Evolutionary conservation across 1,284 basidiomycete genomes (phyloP), one percentile per base, ranked within the genome.

Genomic region (Ganoderma meredithae): DNA sequence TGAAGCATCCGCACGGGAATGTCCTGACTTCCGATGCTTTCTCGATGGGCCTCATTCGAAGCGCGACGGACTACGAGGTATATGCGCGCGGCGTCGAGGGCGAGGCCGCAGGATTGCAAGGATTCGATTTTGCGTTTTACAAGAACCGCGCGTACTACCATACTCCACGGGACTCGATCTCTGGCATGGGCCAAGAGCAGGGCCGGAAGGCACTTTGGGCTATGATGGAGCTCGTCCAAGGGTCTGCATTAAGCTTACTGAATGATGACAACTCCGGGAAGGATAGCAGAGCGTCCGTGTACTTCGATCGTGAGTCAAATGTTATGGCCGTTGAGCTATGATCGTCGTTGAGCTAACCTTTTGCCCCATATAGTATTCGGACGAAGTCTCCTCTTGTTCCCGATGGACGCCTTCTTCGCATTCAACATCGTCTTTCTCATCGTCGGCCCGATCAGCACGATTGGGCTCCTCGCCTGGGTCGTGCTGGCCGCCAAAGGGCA

Each of bases 121-220:
- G 92, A 5, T 82, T 92, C 7, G 92, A 94, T 72, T 80, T 93
- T 33, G 89, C 92, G 1, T 94, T 94, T 75, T 94, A 93, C 78
- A 86, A 84, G 65, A 86, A 87, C 5, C 82, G 92, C 62, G 88
- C 88, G 68, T 84, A 83, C 69, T 94, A 94, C 72, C 92, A 94
- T 75, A 94, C 92, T 0, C 84, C 84, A 73, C 86, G 69, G 40
- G 75, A 76, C 62, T 74, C 73, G 10, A 73, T 86, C 56, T 89
- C 93, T 71, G 82, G 88, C 79, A 88, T 52, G 85, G 85, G 72
- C 83, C 87, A 66, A 77, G 75, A 31, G 68, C 76, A 56, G 71
- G 88, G 86, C 0, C 83, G 84, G 25, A 82, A 82, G 66, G 85
- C 92, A 3, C 78, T 93, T 10, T 94, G 92, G 92, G 83, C 86